Conservation (phyloP, 202 grass and related monocot species). For the Schoenoplectus triqueter region DNA sequence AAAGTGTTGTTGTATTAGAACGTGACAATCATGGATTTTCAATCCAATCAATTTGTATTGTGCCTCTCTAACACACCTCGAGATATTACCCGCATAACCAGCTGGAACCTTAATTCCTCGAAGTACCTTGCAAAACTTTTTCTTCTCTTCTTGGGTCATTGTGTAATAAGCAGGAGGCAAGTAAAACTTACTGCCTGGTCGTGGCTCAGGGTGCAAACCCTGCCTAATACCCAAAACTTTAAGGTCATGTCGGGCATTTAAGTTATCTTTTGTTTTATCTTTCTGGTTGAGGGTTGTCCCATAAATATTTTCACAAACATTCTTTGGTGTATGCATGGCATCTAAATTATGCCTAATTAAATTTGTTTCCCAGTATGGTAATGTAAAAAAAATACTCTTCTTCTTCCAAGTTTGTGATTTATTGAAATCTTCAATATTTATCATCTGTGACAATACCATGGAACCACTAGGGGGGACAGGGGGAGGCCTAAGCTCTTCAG, state of each 20-base stretch:
- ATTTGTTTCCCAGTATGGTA: conserved; percentile 28
- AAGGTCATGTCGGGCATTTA: conserved; percentile 21
- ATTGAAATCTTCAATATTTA: background rate
- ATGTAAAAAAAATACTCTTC: conserved; percentile 28
- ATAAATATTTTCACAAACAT: conserved; percentile 38
- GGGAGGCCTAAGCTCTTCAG: background rate
- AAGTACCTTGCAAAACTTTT: conserved; percentile 22
- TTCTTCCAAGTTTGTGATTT: conserved; percentile 35
- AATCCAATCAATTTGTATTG: conserved; percentile 32
- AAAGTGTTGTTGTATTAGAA: conserved; percentile 41
- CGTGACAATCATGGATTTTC: conserved; percentile 46
- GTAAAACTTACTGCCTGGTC: background rate
- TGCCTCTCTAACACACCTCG: conserved; percentile 36
- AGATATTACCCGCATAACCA: conserved; percentile 45
- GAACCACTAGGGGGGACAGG: background rate
- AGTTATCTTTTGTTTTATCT: conserved; percentile 44
- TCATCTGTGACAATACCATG: conserved; percentile 7
- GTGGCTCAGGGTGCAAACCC: background rate
- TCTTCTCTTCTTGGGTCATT: conserved; percentile 9
- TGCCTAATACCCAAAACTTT: conserved; percentile 7
- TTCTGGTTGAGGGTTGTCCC: conserved; percentile 26
- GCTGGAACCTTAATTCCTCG: conserved; percentile 24
- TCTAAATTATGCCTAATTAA: conserved; percentile 35
- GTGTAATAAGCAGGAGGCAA: conserved; percentile 23
- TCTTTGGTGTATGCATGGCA: conserved; percentile 44